Base-by-base conservation (phyloP, 345 rosid species). In the Zanthoxylum bungeanum region DNA sequence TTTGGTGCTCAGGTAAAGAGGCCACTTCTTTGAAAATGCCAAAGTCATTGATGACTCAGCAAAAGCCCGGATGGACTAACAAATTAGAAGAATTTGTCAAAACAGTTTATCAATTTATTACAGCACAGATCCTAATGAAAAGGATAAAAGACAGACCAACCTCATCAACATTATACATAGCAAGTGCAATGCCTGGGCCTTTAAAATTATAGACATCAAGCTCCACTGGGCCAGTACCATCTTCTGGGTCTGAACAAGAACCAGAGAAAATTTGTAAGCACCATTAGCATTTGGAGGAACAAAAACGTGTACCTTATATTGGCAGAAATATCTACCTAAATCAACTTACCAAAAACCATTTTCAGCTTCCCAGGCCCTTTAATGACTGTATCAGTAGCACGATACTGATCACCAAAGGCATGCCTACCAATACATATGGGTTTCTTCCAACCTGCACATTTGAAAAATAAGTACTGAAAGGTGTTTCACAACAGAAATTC, bases 361-460 rank as follows among this genome's bases (percentile, higher is more conserved):
- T 89, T 95, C 69, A 95, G 90, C 81, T 90, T 95, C 77, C 99
- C 98, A 60, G 99, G 96, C 74, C 89, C 98, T 69, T 79, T 77
- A 72, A 95, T 85, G 33, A 92, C 61, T 0, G 83, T 27, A 68
- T 92, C 97, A 24, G 97, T 91, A 63, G 98, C 99, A 71, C 97
- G 91, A 78, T 90, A 95, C 77, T 95, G 99, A 88, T 95, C 99
- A 36, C 97, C 99, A 81, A 95, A 95, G 77, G 98, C 99, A 88
- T 95, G 99, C 74, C 99, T 89, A 70, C 99, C 99, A 76, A 92
- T 91, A 77, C 99, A 95, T 78, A 95, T 92, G 60, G 99, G 93
- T 75, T 90, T 92, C 85, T 76, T 89, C 98, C 98, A 92, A 78
- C 98, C 97, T 94, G 83, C 63, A 74, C 56, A 72, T 59, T 34